phyloP scores from a whole-genome alignment of 371 early-diverging fungal species.

The Blastocladiella emersonii region DNA sequence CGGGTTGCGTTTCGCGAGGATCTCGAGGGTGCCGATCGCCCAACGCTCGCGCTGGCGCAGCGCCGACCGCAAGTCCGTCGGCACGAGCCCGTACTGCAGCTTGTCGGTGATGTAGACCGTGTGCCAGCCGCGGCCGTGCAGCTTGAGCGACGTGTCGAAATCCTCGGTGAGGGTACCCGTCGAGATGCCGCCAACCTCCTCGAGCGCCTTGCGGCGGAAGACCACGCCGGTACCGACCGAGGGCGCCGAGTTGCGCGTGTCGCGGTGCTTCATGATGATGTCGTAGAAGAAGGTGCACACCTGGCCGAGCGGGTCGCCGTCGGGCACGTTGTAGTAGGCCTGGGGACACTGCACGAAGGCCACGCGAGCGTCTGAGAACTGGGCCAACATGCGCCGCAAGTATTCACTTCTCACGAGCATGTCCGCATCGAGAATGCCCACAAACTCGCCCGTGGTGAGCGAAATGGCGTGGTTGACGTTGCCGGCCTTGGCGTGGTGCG shows the following conservation, averaged over 20 bases:
- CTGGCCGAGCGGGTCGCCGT: constrained; percentile 8
- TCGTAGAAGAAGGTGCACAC: constrained; percentile 6
- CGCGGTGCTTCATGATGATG: constrained; percentile 6
- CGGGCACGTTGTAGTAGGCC: constrained; percentile 9
- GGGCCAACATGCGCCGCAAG: constrained; percentile 1
- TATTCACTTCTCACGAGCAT: constrained; percentile 7
- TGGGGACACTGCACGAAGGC: constrained; percentile 8
- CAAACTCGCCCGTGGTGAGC: constrained; percentile 10
- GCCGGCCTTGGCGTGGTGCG: constrained; percentile 16
- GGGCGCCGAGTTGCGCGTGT: constrained; percentile 7
- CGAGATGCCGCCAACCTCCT: constrained; percentile 4
- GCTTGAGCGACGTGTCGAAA: constrained; percentile 6
- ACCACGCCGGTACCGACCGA: constrained; percentile 6
- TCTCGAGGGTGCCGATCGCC: constrained; percentile 8
- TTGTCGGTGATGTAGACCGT: constrained; percentile 4
- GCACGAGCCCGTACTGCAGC: constrained; percentile 8
- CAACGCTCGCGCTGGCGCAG: constrained; percentile 8
- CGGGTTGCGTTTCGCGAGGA: constrained; percentile 8
- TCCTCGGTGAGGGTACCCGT: constrained; percentile 9
- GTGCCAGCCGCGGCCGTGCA: constrained; percentile 1
- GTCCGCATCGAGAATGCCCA: constrained; percentile 13
- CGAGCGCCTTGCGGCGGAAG: constrained; percentile 8
- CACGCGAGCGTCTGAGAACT: neutral
- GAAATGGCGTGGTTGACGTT: constrained; percentile 15
- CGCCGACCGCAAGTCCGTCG: constrained; percentile 4